phyloP scores from a whole-genome alignment of 176 grass and related monocot genomes.

The Tillandsia leiboldiana region DNA sequence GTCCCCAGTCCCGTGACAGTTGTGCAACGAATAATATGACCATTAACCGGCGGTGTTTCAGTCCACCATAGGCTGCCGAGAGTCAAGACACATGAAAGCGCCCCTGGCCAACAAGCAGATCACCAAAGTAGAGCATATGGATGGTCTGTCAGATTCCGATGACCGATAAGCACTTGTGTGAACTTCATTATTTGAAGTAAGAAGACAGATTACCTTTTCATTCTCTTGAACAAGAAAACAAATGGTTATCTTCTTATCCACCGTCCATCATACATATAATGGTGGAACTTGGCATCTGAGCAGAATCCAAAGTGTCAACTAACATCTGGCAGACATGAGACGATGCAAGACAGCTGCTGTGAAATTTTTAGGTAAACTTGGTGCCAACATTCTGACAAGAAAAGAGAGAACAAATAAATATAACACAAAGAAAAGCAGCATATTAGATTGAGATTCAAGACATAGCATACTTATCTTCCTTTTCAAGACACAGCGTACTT shows the following conservation, averaged over 20 bases:
- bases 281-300: neutral
- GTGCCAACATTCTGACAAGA: neutral
- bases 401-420: neutral
- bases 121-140: neutral
- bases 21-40: too few species aligned
- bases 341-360: neutral
- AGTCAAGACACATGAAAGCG: too few species aligned
- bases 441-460: neutral
- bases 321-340: neutral
- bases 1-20: too few species aligned
- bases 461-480: neutral
- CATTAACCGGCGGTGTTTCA: too few species aligned
- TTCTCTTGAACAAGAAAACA: neutral
- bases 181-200: neutral
- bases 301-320: neutral
- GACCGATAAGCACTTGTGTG: neutral
- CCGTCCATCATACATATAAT: neutral
- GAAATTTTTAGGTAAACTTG: neutral
- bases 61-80: too few species aligned
- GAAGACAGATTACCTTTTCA: neutral
- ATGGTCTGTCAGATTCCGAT: too few species aligned
- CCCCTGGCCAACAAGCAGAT: neutral
- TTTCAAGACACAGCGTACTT: neutral
- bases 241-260: neutral
- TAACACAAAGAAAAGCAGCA: neutral